Base-by-base conservation (phyloP, 2,329 filamentous ascomycete genomes). In the Thielaviopsis punctulata region DNA sequence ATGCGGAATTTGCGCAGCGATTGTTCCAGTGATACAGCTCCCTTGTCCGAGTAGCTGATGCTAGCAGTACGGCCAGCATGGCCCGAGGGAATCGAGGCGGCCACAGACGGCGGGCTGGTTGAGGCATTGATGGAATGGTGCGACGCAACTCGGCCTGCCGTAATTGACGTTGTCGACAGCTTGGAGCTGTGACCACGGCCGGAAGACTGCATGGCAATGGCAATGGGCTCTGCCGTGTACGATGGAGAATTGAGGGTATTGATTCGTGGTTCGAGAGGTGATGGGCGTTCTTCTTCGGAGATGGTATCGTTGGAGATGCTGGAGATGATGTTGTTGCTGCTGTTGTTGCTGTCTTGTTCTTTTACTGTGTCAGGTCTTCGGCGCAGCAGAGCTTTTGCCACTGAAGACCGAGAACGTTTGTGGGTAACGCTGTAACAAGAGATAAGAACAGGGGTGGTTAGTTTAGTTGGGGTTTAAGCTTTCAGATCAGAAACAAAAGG, bases 1-100 rank as follows among this genome's bases (percentile, higher is more conserved):
- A 95, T 79, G 58, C 89, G 82, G 66, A 98, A 98, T 58, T 94
- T 89, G 62, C 84, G 80, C 51, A 98, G 87, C 0, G 90, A 95
- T 66, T 95, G 88, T 63, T 98, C 89, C 54, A 98, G 84, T 22
- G 79, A 80, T 33, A 62, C 66, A 23, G 50, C 43, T 4, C 65
- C 67, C 61, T 71, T 76, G 49, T 72, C 70, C 41, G 60, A 56
- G 41, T 53, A 51, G 22, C 59, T 56, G 21, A 56, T 52, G 43
- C 39, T 56, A 22, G 54, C 57, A 36, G 49, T 56, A 18, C 55
- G 58, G 33, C 49, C 55, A 55, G 52, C 58, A 46, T 30, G 57
- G n/a, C 21, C 47, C 25, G 52, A 52, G 41, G 50, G 24, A 8
- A 55, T 48, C 13, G 52, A 52, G 5, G 59, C 59, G 55, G 62